phyloP scores from a whole-genome alignment of 2,329 filamentous ascomycete genomes.

The Fusarium sp. region DNA sequence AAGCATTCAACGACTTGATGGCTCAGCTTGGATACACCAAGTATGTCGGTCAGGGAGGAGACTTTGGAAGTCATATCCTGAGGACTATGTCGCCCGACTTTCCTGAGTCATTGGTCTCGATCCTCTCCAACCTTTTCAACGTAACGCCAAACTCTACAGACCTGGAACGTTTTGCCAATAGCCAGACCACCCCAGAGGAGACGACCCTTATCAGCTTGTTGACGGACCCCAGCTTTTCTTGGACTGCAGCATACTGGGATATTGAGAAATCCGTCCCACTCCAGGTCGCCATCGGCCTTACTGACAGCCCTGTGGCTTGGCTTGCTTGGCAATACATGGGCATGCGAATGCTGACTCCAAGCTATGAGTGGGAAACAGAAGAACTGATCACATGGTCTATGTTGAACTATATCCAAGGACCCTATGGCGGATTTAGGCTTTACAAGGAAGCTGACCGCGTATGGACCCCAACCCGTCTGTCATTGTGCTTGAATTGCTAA shows the following conservation, averaged over 20 bases:
- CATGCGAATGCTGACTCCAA: conserved; percentile 9
- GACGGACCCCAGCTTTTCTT: background rate
- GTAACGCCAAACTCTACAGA: conserved; percentile 6
- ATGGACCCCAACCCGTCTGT: background rate
- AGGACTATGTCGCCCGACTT: conserved; percentile 11
- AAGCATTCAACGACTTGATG: conserved; percentile 55
- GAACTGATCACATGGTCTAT: conserved; percentile 21
- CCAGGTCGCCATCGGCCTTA: background rate
- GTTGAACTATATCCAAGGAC: conserved; percentile 30
- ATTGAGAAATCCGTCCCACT: conserved; percentile 11
- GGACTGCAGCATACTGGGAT: conserved; percentile 10
- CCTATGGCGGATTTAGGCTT: conserved; percentile 9
- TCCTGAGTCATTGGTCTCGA: background rate
- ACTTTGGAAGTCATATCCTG: conserved; percentile 42
- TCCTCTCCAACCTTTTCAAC: conserved; percentile 3
- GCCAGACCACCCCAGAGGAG: conserved; percentile 8
- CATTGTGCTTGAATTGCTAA: background rate
- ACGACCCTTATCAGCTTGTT: background rate
- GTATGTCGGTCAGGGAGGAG: conserved; percentile 50
- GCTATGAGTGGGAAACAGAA: conserved; percentile 16
- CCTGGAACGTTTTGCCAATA: background rate
- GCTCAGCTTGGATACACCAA: conserved; percentile 51
- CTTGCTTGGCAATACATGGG: conserved; percentile 23
- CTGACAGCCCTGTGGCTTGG: conserved; percentile 22
- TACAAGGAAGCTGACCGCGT: conserved; percentile 11